Percentiles rank a stretch among this genome's conserved stretches.
These are phyloP conservation scores for Carallia brachiata DNA, from an alignment of 345 rosid species.

Conservation along the genomic window DNA sequence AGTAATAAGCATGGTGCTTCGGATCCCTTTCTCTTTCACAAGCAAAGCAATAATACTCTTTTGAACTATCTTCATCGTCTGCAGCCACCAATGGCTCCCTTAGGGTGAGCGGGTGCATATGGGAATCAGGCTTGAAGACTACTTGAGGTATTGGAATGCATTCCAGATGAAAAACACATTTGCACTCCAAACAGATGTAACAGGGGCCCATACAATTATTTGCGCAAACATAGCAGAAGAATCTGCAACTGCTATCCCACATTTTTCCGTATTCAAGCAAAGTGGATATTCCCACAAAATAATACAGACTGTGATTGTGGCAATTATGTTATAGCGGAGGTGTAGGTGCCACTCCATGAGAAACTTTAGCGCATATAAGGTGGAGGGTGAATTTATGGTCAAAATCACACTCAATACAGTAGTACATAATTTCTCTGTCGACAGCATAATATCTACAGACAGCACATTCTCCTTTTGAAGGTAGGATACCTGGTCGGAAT, in stretches of 20 bases:
- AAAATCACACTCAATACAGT: neutral
- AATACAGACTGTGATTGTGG: slow-evolving; percentile 19
- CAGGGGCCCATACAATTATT: neutral
- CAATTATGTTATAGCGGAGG: neutral
- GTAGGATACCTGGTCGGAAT: too few species aligned
- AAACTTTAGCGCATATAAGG: slow-evolving; percentile 7
- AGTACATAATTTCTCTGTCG: neutral
- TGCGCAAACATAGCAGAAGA: neutral
- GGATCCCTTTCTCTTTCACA: neutral
- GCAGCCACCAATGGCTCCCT: neutral
- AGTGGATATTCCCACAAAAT: neutral
- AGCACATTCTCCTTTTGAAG: neutral
- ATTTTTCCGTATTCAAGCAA: too few species aligned
- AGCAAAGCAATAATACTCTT: neutral
- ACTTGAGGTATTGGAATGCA: neutral
- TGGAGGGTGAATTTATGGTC: slow-evolving; percentile 1
- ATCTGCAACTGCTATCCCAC: neutral
- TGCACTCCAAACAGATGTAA: neutral
- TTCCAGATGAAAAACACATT: neutral
- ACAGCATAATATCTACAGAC: neutral
- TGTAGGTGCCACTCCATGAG: neutral
- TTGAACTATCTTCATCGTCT: neutral
- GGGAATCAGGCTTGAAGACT: neutral
- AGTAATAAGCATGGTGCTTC: neutral
- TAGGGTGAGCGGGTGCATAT: neutral